Evolutionary conservation across 257 asterid species (phyloP), one percentile per base, ranked within the genome.

Genomic region (Ophiorrhiza pumila): DNA sequence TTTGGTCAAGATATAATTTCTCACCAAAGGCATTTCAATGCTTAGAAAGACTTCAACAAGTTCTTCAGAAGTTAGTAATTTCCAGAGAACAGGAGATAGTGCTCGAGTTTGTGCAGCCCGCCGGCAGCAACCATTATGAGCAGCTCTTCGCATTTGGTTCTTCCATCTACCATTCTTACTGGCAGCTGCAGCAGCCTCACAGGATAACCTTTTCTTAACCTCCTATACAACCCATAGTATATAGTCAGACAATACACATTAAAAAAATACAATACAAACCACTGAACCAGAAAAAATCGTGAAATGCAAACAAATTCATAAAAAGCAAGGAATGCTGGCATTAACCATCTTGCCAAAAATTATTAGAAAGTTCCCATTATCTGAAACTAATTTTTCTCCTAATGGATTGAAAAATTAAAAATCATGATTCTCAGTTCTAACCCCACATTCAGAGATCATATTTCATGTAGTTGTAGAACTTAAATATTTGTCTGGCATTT

Each of bases 61-160:
- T 71, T 83, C 87, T 82, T 94, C 97, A 72, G 99, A 85, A 49
- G 86, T 82, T 47, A 91, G 71, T 73, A 94, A 76, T 83, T 91
- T 94, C 99, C 99, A 94, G 7, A 91, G 85, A 78, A 86, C 89
- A 81, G 90, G 84, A 87, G 80, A 79, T 71, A 94, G 81, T 60
- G 93, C 95, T 77, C 96, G 95, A 75, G 84, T 86, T 71, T 94
- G 98, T 72, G 97, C 91, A 65, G 82, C 98, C 79, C 98, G 87
- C 49, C 93, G 87, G 79, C 98, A 93, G 83, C 98, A 93, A 68
- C 98, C 98, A 84, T 91, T 88, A 76, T 90, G 96, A 25, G 98
- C 97, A 80, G 91, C 98, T 76, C 86, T 82, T 53, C 94, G 91
- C 77, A 82, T 90, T 81, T 94, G 99, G 89, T 94, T 91, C 88